Evolutionary conservation across 2,329 filamentous ascomycete genomes (phyloP), one percentile per base, ranked within the genome.

Genomic region (Ascochyta viciae-villosae): DNA sequence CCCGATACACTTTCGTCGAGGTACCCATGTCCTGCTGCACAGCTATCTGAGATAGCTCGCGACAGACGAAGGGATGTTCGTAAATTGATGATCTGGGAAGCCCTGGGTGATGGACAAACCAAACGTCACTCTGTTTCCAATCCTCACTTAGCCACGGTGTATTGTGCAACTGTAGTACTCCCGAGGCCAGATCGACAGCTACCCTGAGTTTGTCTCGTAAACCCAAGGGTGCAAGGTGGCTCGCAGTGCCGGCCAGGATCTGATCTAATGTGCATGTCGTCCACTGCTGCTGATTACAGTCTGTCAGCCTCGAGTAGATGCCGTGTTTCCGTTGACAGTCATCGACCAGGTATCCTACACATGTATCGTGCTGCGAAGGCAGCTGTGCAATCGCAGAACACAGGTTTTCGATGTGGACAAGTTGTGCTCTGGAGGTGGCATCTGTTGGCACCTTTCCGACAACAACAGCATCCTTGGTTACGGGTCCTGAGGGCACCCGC

Each of bases 111-210:
- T 59, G 53, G 6, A 68, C 54, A 29, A 70, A 68, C 31, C 59
- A 55, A 19, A 68, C 58, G 33, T 67, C 60, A 8, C 64, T 48
- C 7, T 63, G 46, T 9, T 53, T 33, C 64, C 60, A 67, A 6
- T 57, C 15, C 13, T 66, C 55, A 19, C 54, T 46, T 4, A 68
- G 45, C 64, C 67, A 70, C 4, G 63, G 65, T 6, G 64, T 67
- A 15, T 65, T 57, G 45, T 67, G 45, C 3, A 68, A 57, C n/a
- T 66, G 66, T 8, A 67, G 38, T 2, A 67, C 62, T 39, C 56
- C 63, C 3, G 59, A 65, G 1, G 63, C 61, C 9, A 68, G 33
- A 24, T 61, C 52, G 5, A 66, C 57, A 3, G 65, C 64, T 0
- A 67, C 34, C 13, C 52, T 54, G 26, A 66, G 50, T 19, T 60